Percentiles rank a stretch among this genome's conserved stretches.
phyloP scores from a whole-genome alignment of 208 protist species.

The Trypanosoma cruzi region DNA sequence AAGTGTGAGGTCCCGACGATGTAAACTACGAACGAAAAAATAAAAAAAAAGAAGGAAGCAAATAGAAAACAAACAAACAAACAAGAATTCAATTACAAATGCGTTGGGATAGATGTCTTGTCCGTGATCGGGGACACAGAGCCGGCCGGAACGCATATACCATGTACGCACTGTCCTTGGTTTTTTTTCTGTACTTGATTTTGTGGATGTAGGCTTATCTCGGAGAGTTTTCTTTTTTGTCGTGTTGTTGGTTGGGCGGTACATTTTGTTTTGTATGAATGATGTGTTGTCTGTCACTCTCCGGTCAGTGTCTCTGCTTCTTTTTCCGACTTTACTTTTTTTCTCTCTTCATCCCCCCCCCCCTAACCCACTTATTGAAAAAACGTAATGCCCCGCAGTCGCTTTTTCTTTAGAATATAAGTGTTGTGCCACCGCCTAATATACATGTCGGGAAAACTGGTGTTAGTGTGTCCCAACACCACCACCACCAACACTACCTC shows the following conservation, averaged over 20 bases:
- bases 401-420: neutral
- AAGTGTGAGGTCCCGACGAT: neutral
- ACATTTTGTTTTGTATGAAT: neutral
- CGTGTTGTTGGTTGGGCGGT: neutral
- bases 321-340: neutral
- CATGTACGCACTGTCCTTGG: neutral
- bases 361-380: too few relatives aligned
- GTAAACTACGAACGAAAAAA: too few relatives aligned
- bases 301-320: neutral
- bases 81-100: neutral
- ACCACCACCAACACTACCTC: neutral
- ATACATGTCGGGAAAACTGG: neutral
- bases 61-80: neutral
- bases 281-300: neutral
- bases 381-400: neutral
- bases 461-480: neutral
- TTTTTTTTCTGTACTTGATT: neutral
- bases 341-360: neutral
- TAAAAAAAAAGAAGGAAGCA: too few relatives aligned
- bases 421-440: neutral
- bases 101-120: neutral
- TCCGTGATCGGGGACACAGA: neutral
- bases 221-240: neutral
- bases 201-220: slow-evolving; percentile 20
- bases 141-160: neutral